Base-by-base conservation (phyloP, 1,284 basidiomycete genomes). In the Cutaneotrichosporon curvatum region DNA sequence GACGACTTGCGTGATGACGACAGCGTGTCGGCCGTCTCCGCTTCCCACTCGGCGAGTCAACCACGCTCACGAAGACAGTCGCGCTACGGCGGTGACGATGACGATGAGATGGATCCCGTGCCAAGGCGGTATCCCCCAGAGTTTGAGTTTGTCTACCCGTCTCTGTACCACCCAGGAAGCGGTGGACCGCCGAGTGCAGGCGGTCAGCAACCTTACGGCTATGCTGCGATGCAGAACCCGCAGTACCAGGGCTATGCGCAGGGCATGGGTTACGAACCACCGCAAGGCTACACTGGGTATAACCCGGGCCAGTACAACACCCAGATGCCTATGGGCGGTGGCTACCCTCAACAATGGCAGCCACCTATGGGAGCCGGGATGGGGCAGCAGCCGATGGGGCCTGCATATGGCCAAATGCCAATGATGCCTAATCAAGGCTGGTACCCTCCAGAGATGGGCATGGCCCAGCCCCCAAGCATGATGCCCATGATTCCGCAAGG, bases 401-500 rank as follows among this genome's bases (percentile, higher is more conserved):
- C 25, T 7, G 12, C 7, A 7, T 28, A 7, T 28, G 25, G 25
- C 8, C 25, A 36, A 22, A 28, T 30, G 34, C 25, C 25, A 9
- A 43, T 43, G 49, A 40, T 53, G 51, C 21, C 4, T 25, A 20
- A 39, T 7, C 42, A 41, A 23, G 43, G 43, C 16, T 40, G 38
- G 47, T 53, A 51, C 21, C 49, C 55, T 7, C 37, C 51, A 16
- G 53, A 57, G 23, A 49, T 50, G 55, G 43, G 43, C 48, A 53
- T 49, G 53, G 47, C 36, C 3, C 35, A 14, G 14, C 37, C 32
- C 12, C 37, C 45, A 15, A 54, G 38, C 50, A 52, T 56, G 35
- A 63, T 65, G 63, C 62, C 62, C 19, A 61, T 64, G 55, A 65
- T 65, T 10, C 59, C 63, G 0, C 65, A 65, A 47, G 63, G 63